These are phyloP conservation scores for Phaeophleospora eucalypticola DNA, from an alignment of 2,329 filamentous ascomycete species.

Conservation along the genomic window DNA sequence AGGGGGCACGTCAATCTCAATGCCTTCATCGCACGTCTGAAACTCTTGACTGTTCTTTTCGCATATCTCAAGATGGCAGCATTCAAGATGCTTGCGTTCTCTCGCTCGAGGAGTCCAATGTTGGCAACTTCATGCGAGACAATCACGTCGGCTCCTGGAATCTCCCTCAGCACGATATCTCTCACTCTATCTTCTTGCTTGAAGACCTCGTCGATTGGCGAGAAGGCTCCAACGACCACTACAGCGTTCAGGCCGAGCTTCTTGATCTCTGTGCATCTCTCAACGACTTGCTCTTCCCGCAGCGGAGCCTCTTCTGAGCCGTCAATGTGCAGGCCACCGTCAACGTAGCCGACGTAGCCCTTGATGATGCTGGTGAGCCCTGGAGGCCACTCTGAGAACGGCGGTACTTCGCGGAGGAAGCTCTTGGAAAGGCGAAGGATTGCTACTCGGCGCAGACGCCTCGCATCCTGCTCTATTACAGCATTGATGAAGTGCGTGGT, in stretches of 20 bases:
- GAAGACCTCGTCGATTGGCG: slow-evolving; percentile 53
- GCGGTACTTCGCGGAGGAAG: slow-evolving; percentile 30
- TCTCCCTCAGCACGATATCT: slow-evolving; percentile 45
- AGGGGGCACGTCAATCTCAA: slow-evolving; percentile 45
- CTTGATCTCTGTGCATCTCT: slow-evolving; percentile 43
- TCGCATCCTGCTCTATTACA: slow-evolving; percentile 37
- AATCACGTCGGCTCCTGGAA: slow-evolving; percentile 48
- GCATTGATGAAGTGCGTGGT: slow-evolving; percentile 44
- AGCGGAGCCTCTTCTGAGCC: slow-evolving; percentile 41
- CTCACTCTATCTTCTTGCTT: slow-evolving; percentile 51
- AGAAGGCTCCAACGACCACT: slow-evolving; percentile 56
- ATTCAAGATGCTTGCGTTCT: slow-evolving; percentile 51
- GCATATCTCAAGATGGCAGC: slow-evolving; percentile 47
- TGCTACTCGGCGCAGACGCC: slow-evolving; percentile 49
- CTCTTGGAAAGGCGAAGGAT: slow-evolving; percentile 42
- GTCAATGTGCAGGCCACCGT: slow-evolving; percentile 48
- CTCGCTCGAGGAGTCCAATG: slow-evolving; percentile 48
- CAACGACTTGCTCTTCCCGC: slow-evolving; percentile 43
- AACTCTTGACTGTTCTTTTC: slow-evolving; percentile 43
- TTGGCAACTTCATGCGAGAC: slow-evolving; percentile 51
- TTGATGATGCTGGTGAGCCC: slow-evolving; percentile 31
- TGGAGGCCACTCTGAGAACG: slow-evolving; percentile 30
- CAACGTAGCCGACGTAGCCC: slow-evolving; percentile 40
- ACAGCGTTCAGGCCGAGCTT: slow-evolving; percentile 44
- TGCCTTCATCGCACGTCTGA: slow-evolving; percentile 44